These are phyloP conservation scores for Globisporangium heterothallicum DNA, from an alignment of 352 stramenopile genomes.

Conservation along the genomic window DNA sequence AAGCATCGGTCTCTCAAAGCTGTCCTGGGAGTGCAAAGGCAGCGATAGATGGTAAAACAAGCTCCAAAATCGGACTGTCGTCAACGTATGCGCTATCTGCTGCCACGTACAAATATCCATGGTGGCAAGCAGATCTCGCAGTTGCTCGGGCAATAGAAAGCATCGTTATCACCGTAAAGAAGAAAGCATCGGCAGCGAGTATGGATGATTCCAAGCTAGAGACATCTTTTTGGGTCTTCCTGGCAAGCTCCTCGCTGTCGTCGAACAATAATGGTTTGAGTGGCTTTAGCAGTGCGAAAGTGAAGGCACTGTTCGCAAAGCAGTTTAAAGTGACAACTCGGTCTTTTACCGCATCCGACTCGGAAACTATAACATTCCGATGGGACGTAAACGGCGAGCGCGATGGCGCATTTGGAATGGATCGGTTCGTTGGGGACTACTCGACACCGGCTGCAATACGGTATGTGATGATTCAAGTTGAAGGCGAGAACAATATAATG, in stretches of 20 bases:
- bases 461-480: constrained; percentile 49
- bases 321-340: constrained; percentile 34
- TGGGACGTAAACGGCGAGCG: constrained; percentile 54
- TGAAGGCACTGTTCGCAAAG: constrained; percentile 18
- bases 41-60: constrained; percentile 37
- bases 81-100: constrained; percentile 53
- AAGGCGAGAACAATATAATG: constrained; percentile 48
- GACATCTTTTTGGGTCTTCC: constrained; percentile 40
- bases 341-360: constrained; percentile 36
- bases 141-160: constrained; percentile 34
- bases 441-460: constrained; percentile 25
- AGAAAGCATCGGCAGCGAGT: constrained; percentile 25
- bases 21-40: constrained; percentile 38
- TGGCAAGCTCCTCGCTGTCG: constrained; percentile 32
- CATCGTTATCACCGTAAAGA: constrained; percentile 44
- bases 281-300: constrained; percentile 27
- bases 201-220: constrained; percentile 25
- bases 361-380: constrained; percentile 36
- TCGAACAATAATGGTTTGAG: constrained; percentile 24
- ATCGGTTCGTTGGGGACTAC: constrained; percentile 35
- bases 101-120: constrained; percentile 37
- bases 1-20: constrained; percentile 35
- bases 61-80: constrained; percentile 29
- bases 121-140: constrained; percentile 54
- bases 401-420: constrained; percentile 25